Conservation (phyloP, 1,284 basidiomycete genomes). For the Microbotryum lychnidis-dioicae region DNA sequence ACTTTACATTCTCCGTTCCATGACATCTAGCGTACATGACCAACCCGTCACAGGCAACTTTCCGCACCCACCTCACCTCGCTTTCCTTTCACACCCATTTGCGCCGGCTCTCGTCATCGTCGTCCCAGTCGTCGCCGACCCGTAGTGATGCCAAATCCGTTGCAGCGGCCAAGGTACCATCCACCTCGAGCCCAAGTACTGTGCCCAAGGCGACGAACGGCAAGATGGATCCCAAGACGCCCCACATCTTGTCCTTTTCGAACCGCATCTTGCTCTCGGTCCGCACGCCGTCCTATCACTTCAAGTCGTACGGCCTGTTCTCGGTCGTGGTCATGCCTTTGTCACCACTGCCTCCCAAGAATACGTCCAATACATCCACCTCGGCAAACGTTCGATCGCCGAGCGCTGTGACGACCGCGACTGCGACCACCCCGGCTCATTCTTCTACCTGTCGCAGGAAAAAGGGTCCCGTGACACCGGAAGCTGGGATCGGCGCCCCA, state of each 20-base stretch:
- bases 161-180: too few species aligned
- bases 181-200: too few species aligned
- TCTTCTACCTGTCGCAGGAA: conserved; percentile 7
- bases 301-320: conserved; percentile 73
- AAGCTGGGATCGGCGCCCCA: too few species aligned
- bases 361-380: conserved; percentile 4
- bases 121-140: too few species aligned
- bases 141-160: too few species aligned
- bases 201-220: conserved; percentile 40
- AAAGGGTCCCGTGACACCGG: not conserved
- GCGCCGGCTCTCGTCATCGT: conserved; percentile 61
- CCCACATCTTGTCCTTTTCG: conserved; percentile 51
- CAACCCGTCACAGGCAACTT: conserved; percentile 84
- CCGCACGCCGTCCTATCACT: conserved; percentile 83
- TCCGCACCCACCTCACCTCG: conserved; percentile 87
- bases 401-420: conserved; percentile 22
- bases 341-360: conserved; percentile 3
- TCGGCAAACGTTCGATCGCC: conserved; percentile 5
- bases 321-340: conserved; percentile 60
- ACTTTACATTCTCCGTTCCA: too few species aligned
- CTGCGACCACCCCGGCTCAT: conserved; percentile 18
- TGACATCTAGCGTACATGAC: conserved; percentile 68
- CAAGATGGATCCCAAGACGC: not conserved
- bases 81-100: conserved; percentile 90
- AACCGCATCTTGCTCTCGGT: conserved; percentile 85